A percentile compares a stretch with the other conserved stretches of the same genome.
These are phyloP conservation scores for Poa annua DNA, from an alignment of 176 grass and related monocot species.

Conservation along the genomic window DNA sequence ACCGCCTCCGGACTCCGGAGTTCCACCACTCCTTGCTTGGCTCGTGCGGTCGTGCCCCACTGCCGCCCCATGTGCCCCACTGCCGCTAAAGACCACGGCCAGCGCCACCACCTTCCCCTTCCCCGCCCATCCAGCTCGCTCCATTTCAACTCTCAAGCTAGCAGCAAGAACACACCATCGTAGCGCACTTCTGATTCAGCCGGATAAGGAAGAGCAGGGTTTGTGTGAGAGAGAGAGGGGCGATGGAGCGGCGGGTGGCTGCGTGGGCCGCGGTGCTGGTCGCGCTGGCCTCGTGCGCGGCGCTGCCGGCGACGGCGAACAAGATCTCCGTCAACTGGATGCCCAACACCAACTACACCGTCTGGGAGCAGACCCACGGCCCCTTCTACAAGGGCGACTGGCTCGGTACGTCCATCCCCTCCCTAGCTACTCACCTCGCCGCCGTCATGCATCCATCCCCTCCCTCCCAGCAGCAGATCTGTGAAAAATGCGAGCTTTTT, in stretches of 20 bases:
- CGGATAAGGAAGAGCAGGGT: not conserved
- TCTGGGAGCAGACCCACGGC: slow-evolving; percentile 68
- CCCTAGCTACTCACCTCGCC: not conserved
- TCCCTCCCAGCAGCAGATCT: slow-evolving; percentile 34
- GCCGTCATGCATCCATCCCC: not conserved
- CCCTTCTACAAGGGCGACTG: slow-evolving; percentile 96
- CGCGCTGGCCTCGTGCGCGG: slow-evolving; percentile 40
- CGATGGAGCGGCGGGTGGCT: not conserved
- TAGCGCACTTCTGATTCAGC: not conserved
- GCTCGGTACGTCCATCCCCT: slow-evolving; percentile 59
- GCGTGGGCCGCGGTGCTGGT: slow-evolving; percentile 38
- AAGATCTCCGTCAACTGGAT: slow-evolving; percentile 70
- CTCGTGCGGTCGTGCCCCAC: not conserved
- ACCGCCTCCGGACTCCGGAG: slow-evolving; percentile 23
- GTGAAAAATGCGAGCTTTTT: not conserved
- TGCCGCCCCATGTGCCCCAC: slow-evolving; percentile 35
- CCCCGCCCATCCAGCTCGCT: not conserved
- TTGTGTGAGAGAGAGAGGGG: not conserved
- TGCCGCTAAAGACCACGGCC: slow-evolving; percentile 17
- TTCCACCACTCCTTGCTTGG: not conserved
- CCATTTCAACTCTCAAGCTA: not conserved
- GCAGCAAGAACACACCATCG: not conserved
- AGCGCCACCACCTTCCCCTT: not conserved
- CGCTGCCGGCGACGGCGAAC: slow-evolving; percentile 53
- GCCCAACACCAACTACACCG: slow-evolving; percentile 87